Percentiles rank a stretch among this genome's conserved stretches.
phyloP scores from a whole-genome alignment of 306 rosid genomes.

The apple (Malus domestica) region DNA sequence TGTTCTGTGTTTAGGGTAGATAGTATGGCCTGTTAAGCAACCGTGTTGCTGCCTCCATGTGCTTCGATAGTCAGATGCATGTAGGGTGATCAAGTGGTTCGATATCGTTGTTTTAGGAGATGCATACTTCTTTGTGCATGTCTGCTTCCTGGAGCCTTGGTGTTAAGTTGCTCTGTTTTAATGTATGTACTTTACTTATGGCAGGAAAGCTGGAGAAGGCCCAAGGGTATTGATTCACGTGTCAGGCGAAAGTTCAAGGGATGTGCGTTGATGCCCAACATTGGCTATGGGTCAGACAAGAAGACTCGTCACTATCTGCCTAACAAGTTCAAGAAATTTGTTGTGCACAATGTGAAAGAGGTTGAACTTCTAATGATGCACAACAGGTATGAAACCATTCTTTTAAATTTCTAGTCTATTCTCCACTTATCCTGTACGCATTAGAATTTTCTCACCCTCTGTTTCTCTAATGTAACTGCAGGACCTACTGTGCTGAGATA shows the following conservation, averaged over 20 bases:
- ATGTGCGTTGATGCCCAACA: constrained; percentile 66
- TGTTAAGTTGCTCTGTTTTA: background rate
- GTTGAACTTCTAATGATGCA: constrained; percentile 76
- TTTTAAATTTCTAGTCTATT: background rate
- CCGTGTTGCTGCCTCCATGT: background rate
- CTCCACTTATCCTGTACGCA: background rate
- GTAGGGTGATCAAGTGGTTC: too few relatives aligned
- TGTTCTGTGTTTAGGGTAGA: background rate
- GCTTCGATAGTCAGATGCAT: background rate
- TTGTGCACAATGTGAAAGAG: constrained; percentile 54
- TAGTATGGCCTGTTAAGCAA: background rate
- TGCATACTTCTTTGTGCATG: background rate
- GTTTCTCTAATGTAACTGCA: constrained; percentile 3
- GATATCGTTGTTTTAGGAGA: too few relatives aligned
- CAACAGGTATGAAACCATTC: constrained; percentile 40
- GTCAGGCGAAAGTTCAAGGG: constrained; percentile 89
- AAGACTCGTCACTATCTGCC: constrained; percentile 75
- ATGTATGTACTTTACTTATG: background rate
- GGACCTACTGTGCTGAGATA: constrained; percentile 79
- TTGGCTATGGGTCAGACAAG: constrained; percentile 74
- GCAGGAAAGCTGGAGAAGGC: constrained; percentile 71
- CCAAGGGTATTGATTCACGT: constrained; percentile 83
- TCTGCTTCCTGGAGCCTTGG: background rate
- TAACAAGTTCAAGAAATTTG: constrained; percentile 70
- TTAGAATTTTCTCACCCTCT: background rate